Evolutionary conservation across 441 rosid genomes (phyloP).

Genomic region (Syzygium malaccense): DNA sequence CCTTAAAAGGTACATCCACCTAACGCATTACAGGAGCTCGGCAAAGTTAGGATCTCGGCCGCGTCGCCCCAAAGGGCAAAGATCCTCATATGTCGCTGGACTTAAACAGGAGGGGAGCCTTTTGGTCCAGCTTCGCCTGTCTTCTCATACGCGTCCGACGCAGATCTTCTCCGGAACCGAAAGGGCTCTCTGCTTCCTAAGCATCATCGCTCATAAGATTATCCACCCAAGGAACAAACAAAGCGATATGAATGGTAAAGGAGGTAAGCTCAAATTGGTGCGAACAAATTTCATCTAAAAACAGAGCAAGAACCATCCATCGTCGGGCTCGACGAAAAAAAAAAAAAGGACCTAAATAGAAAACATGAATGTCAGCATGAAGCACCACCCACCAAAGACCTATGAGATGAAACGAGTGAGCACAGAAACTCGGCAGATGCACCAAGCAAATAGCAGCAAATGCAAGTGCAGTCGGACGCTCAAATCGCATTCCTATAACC

Average conservation of each 20-base stretch:
- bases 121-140: constrained; percentile 58
- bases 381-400: neutral
- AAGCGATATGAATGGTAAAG: neutral
- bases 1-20: neutral
- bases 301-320: neutral
- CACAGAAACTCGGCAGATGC: neutral
- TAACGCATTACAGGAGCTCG: neutral
- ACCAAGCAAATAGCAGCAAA: neutral
- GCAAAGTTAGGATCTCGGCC: neutral
- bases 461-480: neutral
- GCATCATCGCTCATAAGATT: constrained; percentile 1
- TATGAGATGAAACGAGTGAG: neutral
- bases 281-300: neutral
- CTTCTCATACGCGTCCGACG: constrained; percentile 69
- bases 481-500: neutral
- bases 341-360: neutral
- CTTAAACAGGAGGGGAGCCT: constrained; percentile 69
- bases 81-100: constrained; percentile 57
- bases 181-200: constrained; percentile 50
- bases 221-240: neutral
- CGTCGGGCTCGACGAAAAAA: neutral
- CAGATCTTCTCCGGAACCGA: constrained; percentile 69
- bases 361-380: neutral
- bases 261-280: neutral
- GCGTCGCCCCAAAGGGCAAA: neutral